Evolutionary conservation across 75 land plant genomes (phyloP).

Genomic region (Gnetum montanum): DNA sequence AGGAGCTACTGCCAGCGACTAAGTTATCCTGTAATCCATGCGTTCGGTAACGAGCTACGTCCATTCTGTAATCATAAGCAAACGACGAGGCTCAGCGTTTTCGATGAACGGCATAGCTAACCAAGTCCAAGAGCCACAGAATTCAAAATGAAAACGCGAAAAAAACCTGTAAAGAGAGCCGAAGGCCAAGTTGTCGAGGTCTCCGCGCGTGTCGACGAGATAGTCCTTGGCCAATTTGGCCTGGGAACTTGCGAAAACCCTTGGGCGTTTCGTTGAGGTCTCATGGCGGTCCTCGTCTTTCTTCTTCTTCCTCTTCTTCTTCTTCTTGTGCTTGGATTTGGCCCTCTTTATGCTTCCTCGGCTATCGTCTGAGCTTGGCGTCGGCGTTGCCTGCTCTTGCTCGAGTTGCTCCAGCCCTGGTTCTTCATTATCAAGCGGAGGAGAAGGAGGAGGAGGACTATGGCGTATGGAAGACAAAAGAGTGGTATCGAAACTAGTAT

Average conservation of each 20-base stretch:
- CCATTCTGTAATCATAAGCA: conserved; percentile 44
- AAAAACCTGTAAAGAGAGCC: conserved; percentile 81
- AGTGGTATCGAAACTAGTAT: too few species aligned
- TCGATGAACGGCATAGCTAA: too few species aligned
- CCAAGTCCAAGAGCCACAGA: too few species aligned
- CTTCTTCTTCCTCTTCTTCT: conserved; percentile 9
- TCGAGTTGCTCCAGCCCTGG: too few species aligned
- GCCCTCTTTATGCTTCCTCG: conserved; percentile 21
- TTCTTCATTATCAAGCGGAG: too few species aligned
- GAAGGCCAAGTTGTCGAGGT: conserved; percentile 79
- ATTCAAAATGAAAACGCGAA: too few species aligned
- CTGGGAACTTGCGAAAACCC: conserved; percentile 15
- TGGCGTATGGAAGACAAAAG: too few species aligned
- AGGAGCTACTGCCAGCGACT: conserved; percentile 2
- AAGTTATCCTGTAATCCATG: conserved; percentile 8
- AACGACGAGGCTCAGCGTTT: background rate
- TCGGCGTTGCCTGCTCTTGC: background rate
- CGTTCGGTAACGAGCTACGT: conserved; percentile 66
- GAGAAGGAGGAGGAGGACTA: too few species aligned
- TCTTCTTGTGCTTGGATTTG: conserved; percentile 17
- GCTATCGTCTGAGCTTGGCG: background rate
- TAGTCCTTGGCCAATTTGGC: conserved; percentile 47
- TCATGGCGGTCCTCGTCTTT: conserved; percentile 1
- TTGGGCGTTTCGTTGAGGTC: conserved; percentile 23
- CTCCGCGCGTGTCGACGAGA: conserved; percentile 73